Conservation (phyloP, 495 filamentous ascomycete species). For the Neohortaea acidophila region DNA sequence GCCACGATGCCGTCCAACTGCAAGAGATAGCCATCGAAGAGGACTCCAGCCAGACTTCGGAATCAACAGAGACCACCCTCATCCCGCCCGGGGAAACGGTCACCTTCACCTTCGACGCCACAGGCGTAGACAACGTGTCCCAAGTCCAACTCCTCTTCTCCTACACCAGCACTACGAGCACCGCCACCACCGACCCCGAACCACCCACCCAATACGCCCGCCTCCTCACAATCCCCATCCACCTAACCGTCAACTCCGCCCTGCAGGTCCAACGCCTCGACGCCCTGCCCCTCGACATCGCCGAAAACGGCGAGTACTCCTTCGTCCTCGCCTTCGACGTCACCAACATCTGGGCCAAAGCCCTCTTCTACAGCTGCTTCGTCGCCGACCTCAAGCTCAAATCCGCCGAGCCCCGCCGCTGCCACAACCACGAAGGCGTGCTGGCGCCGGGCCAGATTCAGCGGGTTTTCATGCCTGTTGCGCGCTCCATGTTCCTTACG, state of each 20-base stretch:
- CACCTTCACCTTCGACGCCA: constrained; percentile 48
- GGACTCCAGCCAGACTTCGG: constrained; percentile 44
- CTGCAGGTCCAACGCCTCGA: constrained; percentile 66
- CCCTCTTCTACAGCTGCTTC: constrained; percentile 17
- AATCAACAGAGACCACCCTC: constrained; percentile 55
- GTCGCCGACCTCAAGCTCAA: neutral
- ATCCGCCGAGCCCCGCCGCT: neutral
- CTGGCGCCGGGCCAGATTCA: neutral
- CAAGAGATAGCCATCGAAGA: constrained; percentile 76
- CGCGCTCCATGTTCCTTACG: neutral
- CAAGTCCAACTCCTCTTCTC: constrained; percentile 68
- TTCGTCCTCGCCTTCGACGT: constrained; percentile 61
- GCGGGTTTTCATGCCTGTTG: neutral
- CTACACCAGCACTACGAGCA: constrained; percentile 51
- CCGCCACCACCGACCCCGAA: too few species aligned
- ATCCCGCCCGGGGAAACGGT: constrained; percentile 68
- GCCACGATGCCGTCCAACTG: constrained; percentile 52
- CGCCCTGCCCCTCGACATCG: constrained; percentile 50
- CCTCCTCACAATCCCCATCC: constrained; percentile 65
- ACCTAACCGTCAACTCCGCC: constrained; percentile 81
- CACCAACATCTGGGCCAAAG: constrained; percentile 72
- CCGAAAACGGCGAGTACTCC: constrained; percentile 44
- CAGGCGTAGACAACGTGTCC: constrained; percentile 42
- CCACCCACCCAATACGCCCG: constrained; percentile 80
- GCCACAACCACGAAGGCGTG: neutral